Conservation (phyloP, 805 yeast species). For the Monosporozyma unispora region DNA sequence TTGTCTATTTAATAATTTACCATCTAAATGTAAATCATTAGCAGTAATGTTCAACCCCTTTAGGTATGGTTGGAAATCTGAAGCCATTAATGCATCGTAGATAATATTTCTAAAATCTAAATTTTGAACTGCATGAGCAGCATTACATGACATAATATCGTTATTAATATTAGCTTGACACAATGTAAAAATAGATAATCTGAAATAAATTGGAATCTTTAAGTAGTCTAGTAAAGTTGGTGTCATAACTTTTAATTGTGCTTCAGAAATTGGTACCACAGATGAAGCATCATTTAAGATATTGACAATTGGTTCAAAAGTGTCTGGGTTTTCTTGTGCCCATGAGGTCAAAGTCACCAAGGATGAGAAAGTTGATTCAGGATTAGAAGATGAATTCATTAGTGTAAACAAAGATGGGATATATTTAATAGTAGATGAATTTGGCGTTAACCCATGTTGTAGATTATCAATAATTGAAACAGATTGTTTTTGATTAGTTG, state of each 20-base stretch:
- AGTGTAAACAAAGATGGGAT: conserved; percentile 18
- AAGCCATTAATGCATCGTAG: conserved; percentile 22
- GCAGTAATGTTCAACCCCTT: conserved; percentile 22
- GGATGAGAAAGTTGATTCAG: conserved; percentile 17
- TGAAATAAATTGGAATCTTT: conserved; percentile 20
- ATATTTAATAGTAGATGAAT: conserved; percentile 13
- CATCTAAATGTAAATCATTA: conserved; percentile 24
- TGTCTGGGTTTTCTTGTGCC: conserved; percentile 20
- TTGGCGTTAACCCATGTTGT: conserved; percentile 12
- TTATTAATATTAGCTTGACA: conserved; percentile 21
- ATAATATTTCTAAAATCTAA: conserved; percentile 26
- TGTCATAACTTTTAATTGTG: conserved; percentile 14
- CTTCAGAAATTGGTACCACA: conserved; percentile 14
- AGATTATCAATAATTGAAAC: conserved; percentile 10
- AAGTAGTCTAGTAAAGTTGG: conserved; percentile 22
- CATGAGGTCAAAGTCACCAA: conserved; percentile 19
- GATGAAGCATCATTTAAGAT: conserved; percentile 14
- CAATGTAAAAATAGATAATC: conserved; percentile 25
- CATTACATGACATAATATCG: conserved; percentile 18
- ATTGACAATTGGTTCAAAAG: conserved; percentile 19
- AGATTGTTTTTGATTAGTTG: conserved; percentile 17
- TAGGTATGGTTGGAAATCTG: conserved; percentile 27
- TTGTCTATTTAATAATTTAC: conserved; percentile 24
- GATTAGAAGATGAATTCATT: conserved; percentile 16
- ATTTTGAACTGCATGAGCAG: conserved; percentile 28